Conservation (phyloP, 768 basidiomycete species). For the Psilocybe cubensis region DNA sequence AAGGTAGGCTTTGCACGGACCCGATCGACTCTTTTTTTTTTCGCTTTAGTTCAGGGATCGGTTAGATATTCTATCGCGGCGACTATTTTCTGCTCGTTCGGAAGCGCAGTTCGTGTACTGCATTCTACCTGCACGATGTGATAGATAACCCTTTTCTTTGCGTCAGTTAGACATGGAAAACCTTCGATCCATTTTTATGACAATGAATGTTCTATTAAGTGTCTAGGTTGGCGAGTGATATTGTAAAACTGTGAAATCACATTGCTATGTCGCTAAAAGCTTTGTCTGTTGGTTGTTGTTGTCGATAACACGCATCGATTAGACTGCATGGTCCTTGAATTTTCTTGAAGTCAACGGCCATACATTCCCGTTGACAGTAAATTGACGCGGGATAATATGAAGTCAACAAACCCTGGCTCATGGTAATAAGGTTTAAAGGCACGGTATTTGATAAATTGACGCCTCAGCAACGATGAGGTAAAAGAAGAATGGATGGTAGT, state of each 20-base stretch:
- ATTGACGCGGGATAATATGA: too few species aligned
- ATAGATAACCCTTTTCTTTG: neutral
- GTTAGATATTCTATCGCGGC: neutral
- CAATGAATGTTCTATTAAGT: too few species aligned
- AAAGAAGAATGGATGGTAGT: constrained; percentile 19
- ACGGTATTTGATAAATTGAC: constrained; percentile 4
- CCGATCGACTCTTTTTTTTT: neutral
- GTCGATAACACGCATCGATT: too few species aligned
- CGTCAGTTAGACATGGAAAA: neutral
- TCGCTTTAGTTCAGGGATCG: neutral
- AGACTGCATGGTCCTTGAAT: too few species aligned
- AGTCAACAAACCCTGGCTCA: neutral
- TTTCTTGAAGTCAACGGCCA: too few species aligned
- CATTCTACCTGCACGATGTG: neutral
- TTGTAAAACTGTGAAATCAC: too few species aligned
- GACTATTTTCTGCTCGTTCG: neutral
- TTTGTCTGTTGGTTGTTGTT: too few species aligned
- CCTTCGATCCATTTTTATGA: neutral
- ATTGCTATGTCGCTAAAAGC: too few species aligned
- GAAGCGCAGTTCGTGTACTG: neutral
- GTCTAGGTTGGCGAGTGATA: too few species aligned
- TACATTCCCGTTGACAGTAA: too few species aligned
- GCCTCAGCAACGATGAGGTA: constrained; percentile 34
- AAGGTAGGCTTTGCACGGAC: neutral
- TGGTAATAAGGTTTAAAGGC: neutral